phyloP scores from a whole-genome alignment of 805 yeast species.

The Cyberlindnera lachancei region DNA sequence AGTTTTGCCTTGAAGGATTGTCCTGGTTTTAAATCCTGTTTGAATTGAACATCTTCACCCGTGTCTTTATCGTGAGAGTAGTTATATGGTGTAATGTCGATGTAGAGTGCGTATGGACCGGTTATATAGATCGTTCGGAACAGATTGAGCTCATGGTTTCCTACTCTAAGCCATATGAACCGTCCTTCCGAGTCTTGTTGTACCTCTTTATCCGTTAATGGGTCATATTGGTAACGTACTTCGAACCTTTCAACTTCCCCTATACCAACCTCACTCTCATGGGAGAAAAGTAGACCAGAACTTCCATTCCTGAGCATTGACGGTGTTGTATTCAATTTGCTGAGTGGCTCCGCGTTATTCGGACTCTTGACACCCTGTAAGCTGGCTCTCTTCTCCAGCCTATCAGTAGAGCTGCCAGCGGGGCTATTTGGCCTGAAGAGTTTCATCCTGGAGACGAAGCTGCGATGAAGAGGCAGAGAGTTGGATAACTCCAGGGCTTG shows the following conservation, averaged over 20 bases:
- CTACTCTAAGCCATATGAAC: conserved; percentile 43
- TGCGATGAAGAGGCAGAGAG: no score
- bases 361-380: no score
- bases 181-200: conserved; percentile 10
- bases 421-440: no score
- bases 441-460: no score
- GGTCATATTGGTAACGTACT: conserved; percentile 1
- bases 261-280: conserved; percentile 10
- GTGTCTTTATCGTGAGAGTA: conserved; percentile 44
- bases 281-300: conserved; percentile 3
- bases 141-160: conserved; percentile 65
- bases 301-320: not conserved
- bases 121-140: conserved; percentile 77
- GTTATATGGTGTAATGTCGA: conserved; percentile 66
- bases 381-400: no score
- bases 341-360: no score
- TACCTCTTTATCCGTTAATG: not conserved
- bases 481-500: no score
- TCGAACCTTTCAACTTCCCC: conserved; percentile 17
- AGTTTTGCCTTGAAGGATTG: conserved; percentile 55
- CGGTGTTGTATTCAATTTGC: not conserved
- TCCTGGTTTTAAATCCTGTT: conserved; percentile 61
- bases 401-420: no score
- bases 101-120: conserved; percentile 85
- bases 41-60: conserved; percentile 35